Evolutionary conservation across 345 rosid species (phyloP).

Genomic region (Combretum micranthum): DNA sequence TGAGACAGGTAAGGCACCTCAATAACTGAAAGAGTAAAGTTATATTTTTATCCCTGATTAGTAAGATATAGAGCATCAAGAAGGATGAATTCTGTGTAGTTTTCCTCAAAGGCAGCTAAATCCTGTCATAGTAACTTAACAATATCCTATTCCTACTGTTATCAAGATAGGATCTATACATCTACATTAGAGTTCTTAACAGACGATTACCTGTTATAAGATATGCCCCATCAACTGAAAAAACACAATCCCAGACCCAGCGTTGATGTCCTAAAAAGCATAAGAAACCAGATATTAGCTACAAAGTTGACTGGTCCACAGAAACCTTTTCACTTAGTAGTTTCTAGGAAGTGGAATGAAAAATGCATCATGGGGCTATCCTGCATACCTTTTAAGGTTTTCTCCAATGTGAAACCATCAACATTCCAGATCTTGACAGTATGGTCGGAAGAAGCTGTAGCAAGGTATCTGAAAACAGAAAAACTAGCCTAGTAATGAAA

Average conservation of each 20-base stretch:
- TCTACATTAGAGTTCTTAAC: background rate
- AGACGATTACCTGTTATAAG: constrained; percentile 64
- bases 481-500: background rate
- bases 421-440: constrained; percentile 98
- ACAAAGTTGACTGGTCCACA: background rate
- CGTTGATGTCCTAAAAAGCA: constrained; percentile 69
- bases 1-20: no score
- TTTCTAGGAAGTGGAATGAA: background rate
- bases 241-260: constrained; percentile 99
- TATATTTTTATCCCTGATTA: no score
- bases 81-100: no score
- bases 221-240: constrained; percentile 96
- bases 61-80: no score
- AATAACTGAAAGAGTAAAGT: no score
- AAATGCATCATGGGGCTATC: background rate
- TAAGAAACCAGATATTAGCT: background rate
- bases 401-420: constrained; percentile 90
- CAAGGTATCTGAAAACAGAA: constrained; percentile 57
- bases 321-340: no score
- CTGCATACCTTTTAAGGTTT: constrained; percentile 55
- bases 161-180: background rate
- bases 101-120: no score
- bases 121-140: no score
- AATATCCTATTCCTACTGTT: background rate
- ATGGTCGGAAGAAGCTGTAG: constrained; percentile 90